Evolutionary conservation across 1,284 basidiomycete genomes (phyloP), one percentile per base, ranked within the genome.

Genomic region (Naganishia sp.): DNA sequence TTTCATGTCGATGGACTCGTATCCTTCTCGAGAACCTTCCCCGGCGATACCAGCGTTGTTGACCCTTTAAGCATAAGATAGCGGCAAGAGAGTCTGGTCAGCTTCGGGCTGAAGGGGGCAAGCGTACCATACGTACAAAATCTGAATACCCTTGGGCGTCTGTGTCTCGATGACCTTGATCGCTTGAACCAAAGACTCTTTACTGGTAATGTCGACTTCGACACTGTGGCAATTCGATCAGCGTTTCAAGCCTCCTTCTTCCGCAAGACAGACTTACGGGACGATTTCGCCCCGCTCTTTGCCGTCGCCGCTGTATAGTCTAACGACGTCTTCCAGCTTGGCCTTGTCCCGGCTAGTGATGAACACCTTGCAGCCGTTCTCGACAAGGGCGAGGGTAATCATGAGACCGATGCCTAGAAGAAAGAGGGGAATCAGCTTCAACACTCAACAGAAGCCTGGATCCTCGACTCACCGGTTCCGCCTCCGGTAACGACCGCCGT

Each of bases 301-400:
- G 42, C 75, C 68, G 63, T 73, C 65, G n/a, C 70, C 64, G 43
- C 71, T 66, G 68, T 76, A 76, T 58, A 72, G 75, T 69, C 75
- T 71, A n/a, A 74, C 76, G 13, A 77, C 76, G 50, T 75, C 76
- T 52, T 75, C 68, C 42, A 80, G 73, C 45, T 73, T 74, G 47
- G 75, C 74, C 43, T 60, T 68, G 63, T 77, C 71, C 47, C 76
- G 51, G 1, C 73, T 72, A 10, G 70, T 70, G 62, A 81, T 77
- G 72, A 79, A 81, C 28, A 81, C 79, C 46, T 74, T 75, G 28
- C 79, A 79, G 4, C 80, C 80, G 60, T 79, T 80, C 41, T 77
- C 76, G n/a, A 76, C 73, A 28, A 82, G 69, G 0, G 76, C 77
- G 56, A 78, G 75, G 3, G 80, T 76, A 45, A 76, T 75, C 79